phyloP scores from a whole-genome alignment of 768 basidiomycete genomes.

The Hebeloma cylindrosporum region DNA sequence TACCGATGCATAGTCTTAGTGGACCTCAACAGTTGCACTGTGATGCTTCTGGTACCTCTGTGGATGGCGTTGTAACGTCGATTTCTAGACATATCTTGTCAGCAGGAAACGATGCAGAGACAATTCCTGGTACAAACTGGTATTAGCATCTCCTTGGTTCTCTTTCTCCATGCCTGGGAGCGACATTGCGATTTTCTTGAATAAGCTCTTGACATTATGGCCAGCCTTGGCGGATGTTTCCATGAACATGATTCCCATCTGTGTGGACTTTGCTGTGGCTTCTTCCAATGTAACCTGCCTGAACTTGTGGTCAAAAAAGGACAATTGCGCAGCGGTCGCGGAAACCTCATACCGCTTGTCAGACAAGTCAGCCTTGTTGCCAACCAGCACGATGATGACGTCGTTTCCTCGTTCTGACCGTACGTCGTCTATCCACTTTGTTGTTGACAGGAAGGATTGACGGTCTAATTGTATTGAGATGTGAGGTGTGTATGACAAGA shows the following conservation, averaged over 20 bases:
- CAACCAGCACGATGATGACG: conserved; percentile 97
- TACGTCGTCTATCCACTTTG: conserved; percentile 99
- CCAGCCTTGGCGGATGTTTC: conserved; percentile 99
- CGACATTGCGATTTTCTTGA: conserved; percentile 99
- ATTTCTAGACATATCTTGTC: conserved; percentile 58
- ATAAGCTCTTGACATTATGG: conserved; percentile 97
- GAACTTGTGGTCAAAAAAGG: conserved; percentile 11
- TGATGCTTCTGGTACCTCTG: conserved; percentile 82
- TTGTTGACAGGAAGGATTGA: conserved; percentile 95
- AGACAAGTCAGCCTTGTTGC: conserved; percentile 98
- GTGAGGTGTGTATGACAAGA: too few species aligned
- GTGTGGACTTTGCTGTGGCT: conserved; percentile 86
- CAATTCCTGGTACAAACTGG: conserved; percentile 38
- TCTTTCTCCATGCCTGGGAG: conserved; percentile 95
- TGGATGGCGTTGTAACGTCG: conserved; percentile 77
- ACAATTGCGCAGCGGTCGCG: background rate
- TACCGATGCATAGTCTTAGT: conserved; percentile 10
- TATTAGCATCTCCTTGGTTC: conserved; percentile 54
- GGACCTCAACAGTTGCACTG: conserved; percentile 71
- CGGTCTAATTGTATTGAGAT: too few species aligned
- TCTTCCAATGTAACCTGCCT: conserved; percentile 99
- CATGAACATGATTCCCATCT: conserved; percentile 97
- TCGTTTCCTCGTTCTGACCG: conserved; percentile 96
- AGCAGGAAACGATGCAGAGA: background rate
- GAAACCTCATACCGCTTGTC: conserved; percentile 85